Conservation (phyloP, 2,329 filamentous ascomycete species). For the Ophiostoma ulmi region DNA sequence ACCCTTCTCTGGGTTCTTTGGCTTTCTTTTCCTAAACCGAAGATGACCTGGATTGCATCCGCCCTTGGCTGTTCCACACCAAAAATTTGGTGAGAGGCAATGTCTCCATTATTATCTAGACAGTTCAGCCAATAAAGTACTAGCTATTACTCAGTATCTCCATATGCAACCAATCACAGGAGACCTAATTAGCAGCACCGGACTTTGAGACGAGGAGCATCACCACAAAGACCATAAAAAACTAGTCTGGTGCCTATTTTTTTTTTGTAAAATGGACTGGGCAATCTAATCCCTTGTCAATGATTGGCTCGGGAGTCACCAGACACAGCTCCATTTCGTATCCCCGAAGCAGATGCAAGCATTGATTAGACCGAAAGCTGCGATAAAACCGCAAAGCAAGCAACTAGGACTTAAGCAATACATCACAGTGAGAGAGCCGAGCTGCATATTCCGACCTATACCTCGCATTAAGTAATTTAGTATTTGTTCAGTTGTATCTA, state of each 20-base stretch:
- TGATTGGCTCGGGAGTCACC: background rate
- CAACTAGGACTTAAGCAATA: background rate
- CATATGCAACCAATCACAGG: background rate
- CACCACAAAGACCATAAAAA: constrained; percentile 16
- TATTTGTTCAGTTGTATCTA: background rate
- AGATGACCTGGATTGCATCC: background rate
- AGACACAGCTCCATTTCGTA: background rate
- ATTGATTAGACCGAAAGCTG: background rate
- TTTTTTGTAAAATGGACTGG: background rate
- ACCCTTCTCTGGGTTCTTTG: background rate
- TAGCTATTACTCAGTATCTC: background rate
- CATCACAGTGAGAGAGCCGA: background rate
- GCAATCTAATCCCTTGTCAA: background rate
- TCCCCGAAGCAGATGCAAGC: background rate
- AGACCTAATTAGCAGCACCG: constrained; percentile 7
- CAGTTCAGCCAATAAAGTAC: background rate
- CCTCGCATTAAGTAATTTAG: too few species aligned
- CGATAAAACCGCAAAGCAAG: background rate
- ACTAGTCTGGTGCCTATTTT: background rate
- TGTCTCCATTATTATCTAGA: background rate
- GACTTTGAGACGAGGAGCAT: constrained; percentile 2
- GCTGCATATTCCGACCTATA: too few species aligned
- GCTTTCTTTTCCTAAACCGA: background rate
- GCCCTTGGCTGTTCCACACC: constrained; percentile 13
- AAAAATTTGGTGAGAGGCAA: constrained; percentile 17